Conservation (phyloP, 257 asterid genomes). For the Primulina huaijiensis region DNA sequence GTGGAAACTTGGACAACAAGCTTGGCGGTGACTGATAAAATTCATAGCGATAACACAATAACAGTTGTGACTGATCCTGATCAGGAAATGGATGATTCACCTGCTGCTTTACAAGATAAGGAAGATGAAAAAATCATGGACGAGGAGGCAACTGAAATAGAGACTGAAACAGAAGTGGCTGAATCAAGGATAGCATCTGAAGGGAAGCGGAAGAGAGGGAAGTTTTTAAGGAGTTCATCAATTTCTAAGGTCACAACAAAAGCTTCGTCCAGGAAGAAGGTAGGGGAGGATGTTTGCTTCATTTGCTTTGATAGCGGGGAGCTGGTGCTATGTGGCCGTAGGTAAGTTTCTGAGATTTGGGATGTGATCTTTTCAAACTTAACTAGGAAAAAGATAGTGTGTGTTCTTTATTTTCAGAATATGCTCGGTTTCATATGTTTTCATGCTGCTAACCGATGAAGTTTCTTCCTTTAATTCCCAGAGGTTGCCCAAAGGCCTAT, state of each 20-base stretch:
- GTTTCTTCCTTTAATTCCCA: slow-evolving; percentile 33
- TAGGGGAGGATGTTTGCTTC: slow-evolving; percentile 92
- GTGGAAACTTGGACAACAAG: slow-evolving; percentile 32
- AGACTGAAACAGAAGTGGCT: slow-evolving; percentile 51
- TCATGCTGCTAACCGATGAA: slow-evolving; percentile 13
- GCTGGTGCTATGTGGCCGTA: slow-evolving; percentile 81
- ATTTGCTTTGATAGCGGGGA: slow-evolving; percentile 97
- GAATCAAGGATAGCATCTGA: no score
- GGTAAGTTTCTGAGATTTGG: slow-evolving; percentile 41
- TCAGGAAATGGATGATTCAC: slow-evolving; percentile 45
- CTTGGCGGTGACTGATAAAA: slow-evolving; percentile 24
- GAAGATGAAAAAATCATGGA: slow-evolving; percentile 53
- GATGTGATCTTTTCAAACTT: slow-evolving; percentile 6
- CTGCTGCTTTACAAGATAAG: slow-evolving; percentile 46
- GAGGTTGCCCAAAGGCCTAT: slow-evolving; percentile 97
- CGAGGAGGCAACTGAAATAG: slow-evolving; percentile 73
- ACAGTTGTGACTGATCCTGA: slow-evolving; percentile 49
- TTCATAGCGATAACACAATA: slow-evolving; percentile 38
- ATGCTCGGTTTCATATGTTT: neutral
- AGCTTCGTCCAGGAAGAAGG: slow-evolving; percentile 47
- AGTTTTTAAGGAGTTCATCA: slow-evolving; percentile 42
- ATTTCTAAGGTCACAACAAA: slow-evolving; percentile 42
- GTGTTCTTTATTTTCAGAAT: slow-evolving; percentile 8
- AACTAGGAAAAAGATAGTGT: neutral
- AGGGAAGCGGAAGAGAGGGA: slow-evolving; percentile 76